Evolutionary conservation across 257 asterid species (phyloP).

Genomic region (Nicotiana benthamiana): DNA sequence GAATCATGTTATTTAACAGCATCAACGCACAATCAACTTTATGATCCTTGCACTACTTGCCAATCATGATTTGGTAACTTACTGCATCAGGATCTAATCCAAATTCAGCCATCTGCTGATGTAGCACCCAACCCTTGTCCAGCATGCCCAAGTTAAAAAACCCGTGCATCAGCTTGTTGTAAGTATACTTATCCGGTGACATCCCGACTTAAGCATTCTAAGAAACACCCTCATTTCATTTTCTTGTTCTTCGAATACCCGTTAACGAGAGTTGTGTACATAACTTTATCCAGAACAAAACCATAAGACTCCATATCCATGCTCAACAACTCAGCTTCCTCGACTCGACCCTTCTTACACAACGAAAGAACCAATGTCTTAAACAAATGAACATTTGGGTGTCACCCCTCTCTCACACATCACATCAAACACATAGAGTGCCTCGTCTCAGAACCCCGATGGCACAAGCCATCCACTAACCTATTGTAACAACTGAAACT

Average conservation of each 20-base stretch:
- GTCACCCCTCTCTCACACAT: conserved; percentile 33
- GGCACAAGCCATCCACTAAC: conserved; percentile 37
- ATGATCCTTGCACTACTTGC: conserved; percentile 36
- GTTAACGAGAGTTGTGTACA: conserved; percentile 42
- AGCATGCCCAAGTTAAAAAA: conserved; percentile 36
- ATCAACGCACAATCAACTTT: conserved; percentile 38
- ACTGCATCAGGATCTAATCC: conserved; percentile 41
- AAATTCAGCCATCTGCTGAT: conserved; percentile 34
- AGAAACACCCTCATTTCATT: conserved; percentile 48
- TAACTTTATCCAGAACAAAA: conserved; percentile 36
- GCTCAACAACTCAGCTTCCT: conserved; percentile 47
- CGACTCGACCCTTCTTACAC: conserved; percentile 41
- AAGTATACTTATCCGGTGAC: conserved; percentile 43
- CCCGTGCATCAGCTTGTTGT: conserved; percentile 46
- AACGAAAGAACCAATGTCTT: conserved; percentile 36
- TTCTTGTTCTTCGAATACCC: conserved; percentile 42
- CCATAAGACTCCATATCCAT: conserved; percentile 39
- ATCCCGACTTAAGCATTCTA: conserved; percentile 49
- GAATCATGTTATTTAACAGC: conserved; percentile 33
- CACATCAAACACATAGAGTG: conserved; percentile 30
- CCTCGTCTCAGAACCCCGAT: conserved; percentile 41
- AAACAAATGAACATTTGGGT: conserved; percentile 40
- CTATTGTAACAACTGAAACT: conserved; percentile 35
- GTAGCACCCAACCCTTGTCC: conserved; percentile 33
- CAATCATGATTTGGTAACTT: conserved; percentile 48